Evolutionary conservation across 2,329 filamentous ascomycete genomes (phyloP).

Genomic region (Fusarium xylarioides): DNA sequence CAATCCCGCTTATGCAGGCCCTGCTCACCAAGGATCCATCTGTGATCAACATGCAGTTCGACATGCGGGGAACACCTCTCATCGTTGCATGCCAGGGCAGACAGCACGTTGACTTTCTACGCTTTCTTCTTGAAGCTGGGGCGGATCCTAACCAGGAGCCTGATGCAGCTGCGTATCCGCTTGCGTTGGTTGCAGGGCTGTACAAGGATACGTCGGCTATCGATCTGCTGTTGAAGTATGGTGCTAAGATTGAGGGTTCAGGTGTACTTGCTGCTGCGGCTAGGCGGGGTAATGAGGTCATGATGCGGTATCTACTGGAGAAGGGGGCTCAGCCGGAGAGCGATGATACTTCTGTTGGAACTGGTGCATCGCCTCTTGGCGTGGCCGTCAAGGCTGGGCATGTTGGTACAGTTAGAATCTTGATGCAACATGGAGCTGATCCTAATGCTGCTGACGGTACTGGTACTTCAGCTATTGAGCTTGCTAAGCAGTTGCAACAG

Average conservation of each 20-base stretch:
- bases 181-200: not conserved
- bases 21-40: not conserved
- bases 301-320: not conserved
- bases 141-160: not conserved
- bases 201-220: not conserved
- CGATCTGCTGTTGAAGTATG: not conserved
- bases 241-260: not conserved
- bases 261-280: not conserved
- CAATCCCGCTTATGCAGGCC: not conserved
- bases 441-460: accelerated
- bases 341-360: not conserved
- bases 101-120: not conserved
- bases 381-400: not conserved
- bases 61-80: not conserved
- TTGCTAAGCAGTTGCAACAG: not conserved
- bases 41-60: not conserved
- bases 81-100: not conserved
- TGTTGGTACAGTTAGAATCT: not conserved
- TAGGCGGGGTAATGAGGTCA: not conserved
- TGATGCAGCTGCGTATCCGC: not conserved
- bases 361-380: not conserved
- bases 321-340: not conserved
- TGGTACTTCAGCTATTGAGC: not conserved
- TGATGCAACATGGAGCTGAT: not conserved
- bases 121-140: not conserved